Base-by-base conservation (phyloP, 352 stramenopile genomes). In the Thalassiosira delicatula region DNA sequence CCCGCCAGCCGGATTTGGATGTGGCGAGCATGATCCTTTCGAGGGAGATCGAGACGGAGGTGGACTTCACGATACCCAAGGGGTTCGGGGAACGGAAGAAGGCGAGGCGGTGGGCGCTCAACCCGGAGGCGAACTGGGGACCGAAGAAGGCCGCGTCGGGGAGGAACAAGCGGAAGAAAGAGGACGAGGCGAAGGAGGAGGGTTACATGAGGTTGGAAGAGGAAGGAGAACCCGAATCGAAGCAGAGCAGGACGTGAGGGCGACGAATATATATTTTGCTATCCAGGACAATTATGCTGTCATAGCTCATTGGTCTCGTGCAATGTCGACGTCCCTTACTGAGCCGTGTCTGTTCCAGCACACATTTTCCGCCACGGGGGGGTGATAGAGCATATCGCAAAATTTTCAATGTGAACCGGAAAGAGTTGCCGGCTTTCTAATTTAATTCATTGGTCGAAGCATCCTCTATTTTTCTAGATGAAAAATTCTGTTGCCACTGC, bases 121-220 rank as follows among this genome's bases (percentile, higher is more conserved):
- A 99, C 88, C 97, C 97, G 2, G 95, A 98, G 83, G 93, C 96
- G 0, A 96, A 99, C 85, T 99, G 97, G 97, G 97, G 97, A 12
- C 97, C 96, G 0, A 98, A 98, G 89, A 92, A 95, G 59, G 85
- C 80, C 49, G 65, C 65, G n/a, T 73, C 65, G 0, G 65, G 65
- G 23, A 46, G 33, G 44, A 73, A 73, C 23, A 73, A 73, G 27
- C 23, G 46, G 35, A 21, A 44, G 51, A 61, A 61, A 32, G 40
- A 73, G 17, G 29, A 61, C 30, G 63, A 42, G 9, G 63, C 30
- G 25, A 35, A 57, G 9, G 63, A 25, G 7, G n/a, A n/a, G n/a
- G n/a, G n/a, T n/a, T n/a, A n/a, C n/a, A n/a, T n/a, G n/a, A n/a
- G n/a, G n/a, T n/a, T n/a, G n/a, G 62, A 70, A 53, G 57, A 49